These are phyloP conservation scores for Sorghum bicolor DNA, from an alignment of 176 grass and related monocot genomes.

Conservation along the genomic window Sorghum_bicolor_NCBIv3 NC_012870.2:1426501-1427000, in stretches of 20 bases:
- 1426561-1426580: neutral
- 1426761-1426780: neutral
- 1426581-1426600: neutral
- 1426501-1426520: slow-evolving; percentile 67
- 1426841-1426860: slow-evolving; percentile 53
- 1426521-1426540: slow-evolving; percentile 51
- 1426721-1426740: slow-evolving; percentile 6
- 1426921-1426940: neutral
- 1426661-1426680: neutral
- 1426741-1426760: too few relatives aligned
- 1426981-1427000: slow-evolving; percentile 41
- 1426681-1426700: neutral
- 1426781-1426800: neutral
- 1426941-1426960: neutral
- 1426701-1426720: neutral
- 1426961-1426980: slow-evolving; percentile 13
- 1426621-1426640: neutral
- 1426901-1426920: neutral
- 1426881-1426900: slow-evolving; percentile 43
- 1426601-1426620: too few relatives aligned
- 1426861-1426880: slow-evolving; percentile 68
- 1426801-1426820: slow-evolving; percentile 12
- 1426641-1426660: neutral
- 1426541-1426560: slow-evolving; percentile 50
- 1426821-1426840: slow-evolving; percentile 66